Evolutionary conservation across 1,139 yeast species (phyloP), one percentile per base, ranked within the genome.

Genomic region (Meyerozyma carpophila): DNA sequence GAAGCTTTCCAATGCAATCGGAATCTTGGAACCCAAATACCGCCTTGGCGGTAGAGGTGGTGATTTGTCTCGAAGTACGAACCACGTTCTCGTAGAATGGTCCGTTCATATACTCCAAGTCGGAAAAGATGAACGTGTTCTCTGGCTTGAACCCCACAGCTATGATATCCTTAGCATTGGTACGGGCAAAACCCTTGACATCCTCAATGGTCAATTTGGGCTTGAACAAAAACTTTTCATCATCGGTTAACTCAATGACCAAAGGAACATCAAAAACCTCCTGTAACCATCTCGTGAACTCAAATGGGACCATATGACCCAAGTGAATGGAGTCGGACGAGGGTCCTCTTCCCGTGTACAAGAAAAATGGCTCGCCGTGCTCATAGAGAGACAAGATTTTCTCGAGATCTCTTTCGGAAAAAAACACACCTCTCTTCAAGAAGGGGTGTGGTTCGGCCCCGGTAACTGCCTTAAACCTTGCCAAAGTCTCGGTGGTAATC

Each of bases 261-360:
- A 94, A 75, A n/a, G 98, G 98, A 45, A 80, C 97, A 60, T 93
- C 98, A 63, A 94, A 93, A 3, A 91, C 98, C 41, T 91, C 97
- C 66, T 94, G 99, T 57, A 94, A 75, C 98, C 98, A 94, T 66
- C 90, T 90, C 47, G 98, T 93, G 72, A 94, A 94, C 36, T 86
- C 65, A 61, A 94, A 94, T 10, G 99, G 99, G 49, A 91, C 78
- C 91, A 93, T 84, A 65, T 94, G 99, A 40, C 98, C 99, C 69
- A 94, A 74, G 63, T 94, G 99, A 89, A 94, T 84, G 21, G 95
- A 84, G 55, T 85, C 96, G 38, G 93, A 82, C 3, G 96, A 87
- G 39, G 99, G 98, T 2, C 99, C 99, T 65, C 99, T 82, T 41
- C 99, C 99, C 24, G 99, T 94, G 65, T 94, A 94, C 53, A 94